These are phyloP conservation scores for Colletotrichum endophyticum DNA, from an alignment of 2,329 filamentous ascomycete species.

Conservation along the genomic window DNA sequence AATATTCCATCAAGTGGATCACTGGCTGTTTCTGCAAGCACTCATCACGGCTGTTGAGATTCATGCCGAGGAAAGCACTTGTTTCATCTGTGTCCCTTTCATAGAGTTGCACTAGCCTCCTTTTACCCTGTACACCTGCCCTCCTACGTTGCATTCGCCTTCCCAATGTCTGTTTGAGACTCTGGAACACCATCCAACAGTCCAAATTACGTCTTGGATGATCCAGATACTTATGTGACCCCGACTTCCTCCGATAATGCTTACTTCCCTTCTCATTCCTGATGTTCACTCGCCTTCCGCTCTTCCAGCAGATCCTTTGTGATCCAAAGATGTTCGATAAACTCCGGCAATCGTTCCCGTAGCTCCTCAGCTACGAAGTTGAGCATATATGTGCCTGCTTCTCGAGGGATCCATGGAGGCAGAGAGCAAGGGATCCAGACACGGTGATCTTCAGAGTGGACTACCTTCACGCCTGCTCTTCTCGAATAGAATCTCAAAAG, in stretches of 20 bases:
- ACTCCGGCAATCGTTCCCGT: not conserved
- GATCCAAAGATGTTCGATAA: not conserved
- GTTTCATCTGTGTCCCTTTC: not conserved
- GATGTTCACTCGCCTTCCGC: not conserved
- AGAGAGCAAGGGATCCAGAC: not conserved
- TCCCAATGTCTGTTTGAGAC: fast-evolving
- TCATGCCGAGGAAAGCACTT: not conserved
- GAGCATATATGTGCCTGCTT: not conserved
- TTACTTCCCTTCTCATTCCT: no score
- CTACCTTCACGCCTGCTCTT: not conserved
- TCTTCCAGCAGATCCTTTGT: not conserved
- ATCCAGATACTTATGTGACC: no score
- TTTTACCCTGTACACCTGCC: not conserved
- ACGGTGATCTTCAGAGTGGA: not conserved
- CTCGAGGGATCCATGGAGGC: not conserved
- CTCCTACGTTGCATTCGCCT: not conserved
- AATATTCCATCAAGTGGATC: not conserved
- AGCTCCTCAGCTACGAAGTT: not conserved
- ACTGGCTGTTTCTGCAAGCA: not conserved
- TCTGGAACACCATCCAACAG: not conserved
- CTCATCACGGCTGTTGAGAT: not conserved
- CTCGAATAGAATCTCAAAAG: not conserved
- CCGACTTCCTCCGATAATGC: no score
- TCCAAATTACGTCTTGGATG: not conserved
- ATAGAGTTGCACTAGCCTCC: not conserved